Conservation (phyloP, 495 filamentous ascomycete genomes). For the Cudoniella acicularis region DNA sequence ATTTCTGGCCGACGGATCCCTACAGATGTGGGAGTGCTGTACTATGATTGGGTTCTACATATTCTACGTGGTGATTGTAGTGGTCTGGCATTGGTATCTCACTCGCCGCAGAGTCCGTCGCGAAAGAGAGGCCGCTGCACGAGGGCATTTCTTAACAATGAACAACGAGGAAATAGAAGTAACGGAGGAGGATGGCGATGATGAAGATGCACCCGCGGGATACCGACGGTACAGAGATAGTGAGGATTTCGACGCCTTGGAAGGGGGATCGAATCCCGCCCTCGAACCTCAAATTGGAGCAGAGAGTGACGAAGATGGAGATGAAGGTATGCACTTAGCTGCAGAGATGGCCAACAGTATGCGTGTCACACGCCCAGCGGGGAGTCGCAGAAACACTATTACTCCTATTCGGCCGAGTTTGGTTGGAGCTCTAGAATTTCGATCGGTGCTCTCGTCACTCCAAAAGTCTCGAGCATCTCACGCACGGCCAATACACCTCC, state of each 20-base stretch:
- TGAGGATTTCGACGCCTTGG: constrained; percentile 71
- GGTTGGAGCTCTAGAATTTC: constrained; percentile 90
- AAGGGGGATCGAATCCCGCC: constrained; percentile 39
- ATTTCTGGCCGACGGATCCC: constrained; percentile 78
- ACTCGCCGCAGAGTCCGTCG: constrained; percentile 54
- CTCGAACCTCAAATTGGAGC: constrained; percentile 1
- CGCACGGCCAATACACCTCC: constrained; percentile 60
- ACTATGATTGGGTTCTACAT: constrained; percentile 89
- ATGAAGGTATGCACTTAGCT: constrained; percentile 67
- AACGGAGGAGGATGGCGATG: constrained; percentile 67
- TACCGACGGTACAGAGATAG: constrained; percentile 30
- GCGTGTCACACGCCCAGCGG: constrained; percentile 73
- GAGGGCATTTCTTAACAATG: constrained; percentile 67
- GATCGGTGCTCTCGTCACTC: constrained; percentile 78
- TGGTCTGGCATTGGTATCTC: constrained; percentile 88
- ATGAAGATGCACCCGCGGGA: constrained; percentile 44
- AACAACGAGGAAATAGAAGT: constrained; percentile 68
- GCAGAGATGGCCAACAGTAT: constrained; percentile 89
- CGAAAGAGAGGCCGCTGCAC: constrained; percentile 62
- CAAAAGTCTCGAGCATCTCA: constrained; percentile 73
- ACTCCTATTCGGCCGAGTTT: constrained; percentile 87
- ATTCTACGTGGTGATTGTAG: constrained; percentile 86
- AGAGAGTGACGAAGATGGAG: constrained; percentile 60
- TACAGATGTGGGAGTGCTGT: constrained; percentile 84
- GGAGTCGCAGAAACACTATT: constrained; percentile 67